Base-by-base conservation (phyloP, 768 basidiomycete genomes). In the Trametes villosa region DNA sequence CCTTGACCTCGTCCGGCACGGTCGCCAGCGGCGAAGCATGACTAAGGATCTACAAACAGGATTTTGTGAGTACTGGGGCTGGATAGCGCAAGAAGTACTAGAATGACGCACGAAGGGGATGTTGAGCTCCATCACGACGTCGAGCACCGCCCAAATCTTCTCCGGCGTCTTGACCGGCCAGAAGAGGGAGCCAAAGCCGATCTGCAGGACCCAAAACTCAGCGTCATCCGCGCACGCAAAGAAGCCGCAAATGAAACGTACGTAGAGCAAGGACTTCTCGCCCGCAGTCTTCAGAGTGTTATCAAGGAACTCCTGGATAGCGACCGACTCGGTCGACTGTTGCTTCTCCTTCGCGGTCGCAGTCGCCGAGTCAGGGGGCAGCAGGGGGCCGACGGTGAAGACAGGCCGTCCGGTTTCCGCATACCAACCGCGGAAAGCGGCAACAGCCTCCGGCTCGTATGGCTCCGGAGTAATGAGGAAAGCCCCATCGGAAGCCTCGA, bases 371-470 rank as follows among this genome's bases (percentile, higher is more conserved):
- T 24, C 45, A 20, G 33, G 51, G 8, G 54, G 58, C 1, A 66
- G 27, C 15, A 70, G 53, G 1, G 69, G 67, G 0, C 69, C 69
- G 36, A 59, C 38, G 6, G 53, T 51, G 24, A 65, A 67, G 8
- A 59, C 52, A 1, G 57, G 44, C 3, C 69, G 63, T 0, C 55
- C 53, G 1, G 63, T 65, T 12, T 63, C 56, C 8, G 24, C 65
- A 44, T 64, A 65, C 65, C 65, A 69, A 2, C 29, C 26, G 24
- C n/a, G 41, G 5, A 55, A 33, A 1, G 51, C 60, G 2, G 61
- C 60, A 27, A 70, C 49, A 4, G 61, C 53, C 36, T 66, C 67
- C 1, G 66, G 55, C 34, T 72, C 71, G 38, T 66, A 67, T 2
- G 49, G 49, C 17, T 56, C 57, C 6, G 64, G 51, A 2, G 63